Evolutionary conservation across 257 asterid species (phyloP).

Genomic region (Ilex asprella): DNA sequence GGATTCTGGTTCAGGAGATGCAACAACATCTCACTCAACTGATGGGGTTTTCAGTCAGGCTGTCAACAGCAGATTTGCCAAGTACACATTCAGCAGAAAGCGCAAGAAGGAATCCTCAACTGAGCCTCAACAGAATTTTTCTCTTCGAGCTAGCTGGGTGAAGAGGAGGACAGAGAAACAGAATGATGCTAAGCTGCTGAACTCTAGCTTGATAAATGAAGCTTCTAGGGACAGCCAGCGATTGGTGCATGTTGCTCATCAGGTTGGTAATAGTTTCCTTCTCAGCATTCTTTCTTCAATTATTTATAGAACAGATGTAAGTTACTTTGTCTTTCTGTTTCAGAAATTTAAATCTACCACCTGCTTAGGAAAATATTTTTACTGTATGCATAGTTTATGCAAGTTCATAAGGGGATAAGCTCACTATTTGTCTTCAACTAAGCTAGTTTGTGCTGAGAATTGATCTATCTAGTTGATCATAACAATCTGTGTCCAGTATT

Average conservation of each 20-base stretch:
- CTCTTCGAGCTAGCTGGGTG: not conserved
- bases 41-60: not conserved
- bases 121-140: conserved; percentile 13
- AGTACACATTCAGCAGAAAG: conserved; percentile 41
- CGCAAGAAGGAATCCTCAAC: conserved; percentile 29
- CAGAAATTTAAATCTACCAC: not conserved
- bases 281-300: not conserved
- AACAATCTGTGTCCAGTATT: too few species aligned
- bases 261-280: conserved; percentile 24
- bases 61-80: too few species aligned
- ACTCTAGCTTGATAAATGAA: too few species aligned
- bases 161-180: conserved; percentile 12
- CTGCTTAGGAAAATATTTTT: not conserved
- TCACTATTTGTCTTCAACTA: not conserved
- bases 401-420: not conserved
- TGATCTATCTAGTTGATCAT: too few species aligned
- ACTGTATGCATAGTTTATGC: not conserved
- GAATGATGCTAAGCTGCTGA: not conserved
- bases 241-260: conserved; percentile 34
- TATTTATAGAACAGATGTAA: not conserved
- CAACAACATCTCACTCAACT: conserved; percentile 16
- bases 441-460: not conserved
- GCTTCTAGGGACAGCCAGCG: conserved; percentile 15
- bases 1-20: not conserved
- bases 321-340: too few species aligned